These are phyloP conservation scores for Penicillium sp. DNA, from an alignment of 2,329 filamentous ascomycete genomes.

Conservation along the genomic window DNA sequence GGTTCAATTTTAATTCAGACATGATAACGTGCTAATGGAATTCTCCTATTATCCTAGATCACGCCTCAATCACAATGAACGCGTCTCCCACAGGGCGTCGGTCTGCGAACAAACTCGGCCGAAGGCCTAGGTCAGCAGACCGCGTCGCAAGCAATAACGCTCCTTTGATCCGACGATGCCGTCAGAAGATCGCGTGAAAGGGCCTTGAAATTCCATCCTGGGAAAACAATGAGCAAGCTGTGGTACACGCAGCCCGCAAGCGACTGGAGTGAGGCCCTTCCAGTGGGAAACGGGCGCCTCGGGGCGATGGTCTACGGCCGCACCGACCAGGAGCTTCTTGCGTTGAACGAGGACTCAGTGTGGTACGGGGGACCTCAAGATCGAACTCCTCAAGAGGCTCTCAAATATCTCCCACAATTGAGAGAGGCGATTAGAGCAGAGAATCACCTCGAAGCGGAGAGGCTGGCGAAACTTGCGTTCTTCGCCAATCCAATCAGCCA, in stretches of 20 bases:
- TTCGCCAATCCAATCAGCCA: constrained; percentile 50
- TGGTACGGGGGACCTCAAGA: constrained; percentile 51
- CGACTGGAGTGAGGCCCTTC: constrained; percentile 46
- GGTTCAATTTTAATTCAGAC: not conserved
- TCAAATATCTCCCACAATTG: constrained; percentile 40
- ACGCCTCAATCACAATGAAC: not conserved
- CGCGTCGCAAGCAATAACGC: not conserved
- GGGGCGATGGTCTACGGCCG: constrained; percentile 51
- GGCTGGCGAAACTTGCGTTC: constrained; percentile 44
- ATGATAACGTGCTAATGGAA: not conserved
- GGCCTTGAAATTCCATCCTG: not conserved
- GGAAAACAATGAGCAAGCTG: constrained; percentile 23
- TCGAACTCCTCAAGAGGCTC: constrained; percentile 44
- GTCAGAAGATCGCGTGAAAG: no score
- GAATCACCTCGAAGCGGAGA: constrained; percentile 46
- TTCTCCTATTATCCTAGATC: not conserved
- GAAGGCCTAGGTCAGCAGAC: not conserved
- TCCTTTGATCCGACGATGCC: not conserved
- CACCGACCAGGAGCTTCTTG: constrained; percentile 46
- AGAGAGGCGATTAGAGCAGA: constrained; percentile 45
- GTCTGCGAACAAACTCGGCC: not conserved
- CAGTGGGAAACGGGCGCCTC: constrained; percentile 53
- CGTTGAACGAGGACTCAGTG: constrained; percentile 53
- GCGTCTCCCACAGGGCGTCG: not conserved
- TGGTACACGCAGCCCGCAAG: constrained; percentile 33